Evolutionary conservation across 768 basidiomycete species (phyloP).

Genomic region (Phlebiopsis gigantea): DNA sequence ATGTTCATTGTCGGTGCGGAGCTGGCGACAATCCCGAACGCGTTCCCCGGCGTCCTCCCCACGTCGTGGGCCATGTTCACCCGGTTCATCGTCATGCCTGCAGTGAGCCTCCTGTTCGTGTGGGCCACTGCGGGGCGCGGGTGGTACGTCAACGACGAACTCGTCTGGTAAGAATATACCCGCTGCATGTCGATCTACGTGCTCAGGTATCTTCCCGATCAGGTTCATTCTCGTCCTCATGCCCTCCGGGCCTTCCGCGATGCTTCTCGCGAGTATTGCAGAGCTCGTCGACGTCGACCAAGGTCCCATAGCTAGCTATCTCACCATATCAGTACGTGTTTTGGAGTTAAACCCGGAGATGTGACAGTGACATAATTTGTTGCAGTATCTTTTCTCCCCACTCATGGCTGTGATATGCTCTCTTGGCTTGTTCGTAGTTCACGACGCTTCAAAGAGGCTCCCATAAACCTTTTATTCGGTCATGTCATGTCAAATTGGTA

Average conservation of each 20-base stretch:
- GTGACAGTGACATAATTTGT: not conserved
- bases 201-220: not conserved
- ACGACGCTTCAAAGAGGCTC: slow-evolving; percentile 2
- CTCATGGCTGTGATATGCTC: slow-evolving; percentile 23
- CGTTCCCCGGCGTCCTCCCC: slow-evolving; percentile 13
- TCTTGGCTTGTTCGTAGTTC: slow-evolving; percentile 21
- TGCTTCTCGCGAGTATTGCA: slow-evolving; percentile 26
- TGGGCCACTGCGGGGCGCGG: slow-evolving; percentile 22
- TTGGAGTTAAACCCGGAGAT: not conserved
- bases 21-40: slow-evolving; percentile 20
- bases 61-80: slow-evolving; percentile 19
- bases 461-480: not conserved
- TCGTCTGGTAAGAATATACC: slow-evolving; percentile 22
- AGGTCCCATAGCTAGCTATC: slow-evolving; percentile 23
- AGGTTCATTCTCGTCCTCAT: slow-evolving; percentile 28
- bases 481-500: too few species aligned
- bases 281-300: slow-evolving; percentile 24
- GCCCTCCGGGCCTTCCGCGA: slow-evolving; percentile 25
- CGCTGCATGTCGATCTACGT: not conserved
- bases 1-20: slow-evolving; percentile 25
- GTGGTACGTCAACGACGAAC: slow-evolving; percentile 23
- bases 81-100: slow-evolving; percentile 25
- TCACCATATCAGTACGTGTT: slow-evolving; percentile 20
- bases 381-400: slow-evolving; percentile 24
- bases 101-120: slow-evolving; percentile 21